Evolutionary conservation across 805 yeast genomes (phyloP).

Genomic region (Millerago galiae): DNA sequence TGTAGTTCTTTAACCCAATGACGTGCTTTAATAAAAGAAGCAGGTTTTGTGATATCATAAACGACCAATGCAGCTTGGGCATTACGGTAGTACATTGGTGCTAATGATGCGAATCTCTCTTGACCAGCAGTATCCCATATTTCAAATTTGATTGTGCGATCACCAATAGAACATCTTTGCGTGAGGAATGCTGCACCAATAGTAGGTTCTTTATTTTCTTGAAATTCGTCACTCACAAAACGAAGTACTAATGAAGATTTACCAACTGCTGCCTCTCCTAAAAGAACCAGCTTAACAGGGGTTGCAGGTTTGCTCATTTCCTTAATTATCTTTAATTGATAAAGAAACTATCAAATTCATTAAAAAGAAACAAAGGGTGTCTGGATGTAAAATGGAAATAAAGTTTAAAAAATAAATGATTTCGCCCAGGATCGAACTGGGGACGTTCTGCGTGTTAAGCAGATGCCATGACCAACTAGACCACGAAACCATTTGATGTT

Average conservation of each 20-base stretch:
- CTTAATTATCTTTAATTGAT: too few relatives aligned
- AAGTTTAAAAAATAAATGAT: conserved; percentile 40
- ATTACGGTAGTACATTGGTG: conserved; percentile 96
- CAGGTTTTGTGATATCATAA: conserved; percentile 91
- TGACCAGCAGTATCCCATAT: conserved; percentile 98
- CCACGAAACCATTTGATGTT: conserved; percentile 70
- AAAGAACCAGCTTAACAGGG: conserved; percentile 80
- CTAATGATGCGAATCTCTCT: conserved; percentile 91
- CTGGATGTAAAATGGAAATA: too few relatives aligned
- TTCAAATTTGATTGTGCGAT: conserved; percentile 82
- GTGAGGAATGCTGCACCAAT: conserved; percentile 97
- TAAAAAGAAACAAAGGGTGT: too few relatives aligned
- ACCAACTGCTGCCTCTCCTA: conserved; percentile 98
- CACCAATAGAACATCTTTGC: conserved; percentile 84
- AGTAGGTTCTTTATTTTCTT: conserved; percentile 95
- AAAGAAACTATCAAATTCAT: too few relatives aligned
- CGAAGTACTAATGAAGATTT: conserved; percentile 88
- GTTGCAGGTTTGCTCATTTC: conserved; percentile 37
- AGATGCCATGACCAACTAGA: conserved; percentile 99
- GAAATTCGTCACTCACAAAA: conserved; percentile 91
- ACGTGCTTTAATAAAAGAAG: conserved; percentile 90
- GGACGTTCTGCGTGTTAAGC: conserved; percentile 99
- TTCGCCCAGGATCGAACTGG: conserved; percentile 99
- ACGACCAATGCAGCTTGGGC: conserved; percentile 97
- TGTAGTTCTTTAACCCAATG: conserved; percentile 97